These are phyloP conservation scores for Wickerhamomyces silvicola DNA, from an alignment of 805 yeast genomes.

Conservation along the genomic window DNA sequence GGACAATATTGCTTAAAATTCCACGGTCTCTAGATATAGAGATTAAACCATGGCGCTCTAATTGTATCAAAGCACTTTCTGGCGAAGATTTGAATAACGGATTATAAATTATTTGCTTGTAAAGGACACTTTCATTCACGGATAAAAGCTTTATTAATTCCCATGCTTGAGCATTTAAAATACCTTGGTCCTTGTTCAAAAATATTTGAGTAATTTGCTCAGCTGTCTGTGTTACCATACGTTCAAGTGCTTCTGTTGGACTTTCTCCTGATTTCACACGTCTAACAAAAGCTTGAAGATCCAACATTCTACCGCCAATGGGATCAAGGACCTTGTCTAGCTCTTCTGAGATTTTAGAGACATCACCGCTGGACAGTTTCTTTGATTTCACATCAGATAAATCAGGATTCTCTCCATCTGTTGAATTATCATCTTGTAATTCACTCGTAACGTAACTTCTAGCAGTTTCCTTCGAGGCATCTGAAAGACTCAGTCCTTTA, in stretches of 20 bases:
- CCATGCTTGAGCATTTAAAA: slow-evolving; percentile 87
- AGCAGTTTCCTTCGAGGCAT: slow-evolving; percentile 72
- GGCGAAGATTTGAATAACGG: slow-evolving; percentile 57
- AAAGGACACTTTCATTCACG: slow-evolving; percentile 36
- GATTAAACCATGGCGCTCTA: slow-evolving; percentile 78
- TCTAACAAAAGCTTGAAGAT: slow-evolving; percentile 82
- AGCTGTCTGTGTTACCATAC: slow-evolving; percentile 78
- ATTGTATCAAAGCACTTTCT: slow-evolving; percentile 50
- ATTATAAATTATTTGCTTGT: slow-evolving; percentile 44
- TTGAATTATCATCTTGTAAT: slow-evolving; percentile 29
- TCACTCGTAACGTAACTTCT: slow-evolving; percentile 60
- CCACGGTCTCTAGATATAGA: slow-evolving; percentile 74
- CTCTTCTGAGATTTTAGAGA: slow-evolving; percentile 22
- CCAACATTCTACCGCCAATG: slow-evolving; percentile 92
- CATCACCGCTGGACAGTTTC: slow-evolving; percentile 4
- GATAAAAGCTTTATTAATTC: slow-evolving; percentile 62
- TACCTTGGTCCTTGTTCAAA: slow-evolving; percentile 43
- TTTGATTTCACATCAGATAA: too few relatives aligned
- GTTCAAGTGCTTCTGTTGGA: slow-evolving; percentile 67
- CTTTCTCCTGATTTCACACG: slow-evolving; percentile 84
- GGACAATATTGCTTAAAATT: slow-evolving; percentile 52
- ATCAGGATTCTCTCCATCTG: slow-evolving; percentile 23
- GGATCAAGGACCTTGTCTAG: slow-evolving; percentile 60
- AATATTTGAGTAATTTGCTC: slow-evolving; percentile 85
- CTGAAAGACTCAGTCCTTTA: slow-evolving; percentile 66